A percentile compares a stretch with the other conserved stretches of the same genome.
Conservation (phyloP, 148 eudicot genomes). For the Suaeda aralocaspica region DNA sequence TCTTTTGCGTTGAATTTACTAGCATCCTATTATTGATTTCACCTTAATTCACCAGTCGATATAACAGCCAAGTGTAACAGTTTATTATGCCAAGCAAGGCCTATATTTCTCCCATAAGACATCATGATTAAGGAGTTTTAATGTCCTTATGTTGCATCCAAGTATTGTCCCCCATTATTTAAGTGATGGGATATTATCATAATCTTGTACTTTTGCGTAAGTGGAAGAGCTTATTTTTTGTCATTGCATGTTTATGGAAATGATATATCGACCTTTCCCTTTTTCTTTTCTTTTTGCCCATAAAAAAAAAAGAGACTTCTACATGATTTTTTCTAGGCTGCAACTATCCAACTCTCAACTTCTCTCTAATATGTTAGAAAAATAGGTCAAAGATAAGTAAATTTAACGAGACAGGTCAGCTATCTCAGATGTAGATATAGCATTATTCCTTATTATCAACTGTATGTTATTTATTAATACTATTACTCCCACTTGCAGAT, state of each 20-base stretch:
- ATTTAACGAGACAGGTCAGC: neutral
- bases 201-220: neutral
- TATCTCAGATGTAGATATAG: no score
- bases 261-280: no score
- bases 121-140: neutral
- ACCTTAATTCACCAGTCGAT: no score
- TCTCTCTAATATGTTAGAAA: neutral
- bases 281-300: neutral
- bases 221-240: neutral
- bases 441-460: no score
- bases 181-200: neutral
- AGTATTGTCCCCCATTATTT: neutral
- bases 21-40: no score
- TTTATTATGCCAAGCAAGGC: no score
- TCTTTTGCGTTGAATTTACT: no score
- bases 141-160: neutral
- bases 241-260: neutral
- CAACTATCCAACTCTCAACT: neutral
- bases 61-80: no score
- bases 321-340: neutral
- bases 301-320: neutral
- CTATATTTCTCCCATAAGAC: neutral
- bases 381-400: neutral
- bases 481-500: constrained; percentile 37
- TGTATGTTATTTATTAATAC: neutral